Base-by-base conservation (phyloP, 306 rosid species). In the Ziziphus jujuba region DNA sequence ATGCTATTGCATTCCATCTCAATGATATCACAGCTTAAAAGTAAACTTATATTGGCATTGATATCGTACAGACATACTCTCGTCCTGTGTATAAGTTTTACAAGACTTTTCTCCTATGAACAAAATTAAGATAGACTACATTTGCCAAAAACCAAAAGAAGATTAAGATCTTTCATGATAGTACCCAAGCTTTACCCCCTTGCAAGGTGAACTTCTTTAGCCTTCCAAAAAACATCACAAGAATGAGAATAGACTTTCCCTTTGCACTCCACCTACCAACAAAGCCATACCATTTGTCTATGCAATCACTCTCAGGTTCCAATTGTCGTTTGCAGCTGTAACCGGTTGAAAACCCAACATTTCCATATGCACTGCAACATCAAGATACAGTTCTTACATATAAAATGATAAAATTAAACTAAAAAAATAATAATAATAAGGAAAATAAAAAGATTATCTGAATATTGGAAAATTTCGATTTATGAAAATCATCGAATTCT, bases 211-310 rank as follows among this genome's bases (percentile, higher is more conserved):
- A 85, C 38, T 75, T 80, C 82, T 91, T 91, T 47, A 91, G 69
- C 67, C 91, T 85, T 54, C 97, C 97, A 73, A 81, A 87, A 58
- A 83, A 44, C 97, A 90, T 87, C 58, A 90, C 85, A 58, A 81
- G 9, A 12, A 85, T 79, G 33, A 90, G 74, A 28, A 83, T 61
- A 33, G 75, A 35, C 51, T 90, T 87, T 55, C 90, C 92, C 40
- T 73, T 22, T 8, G 3, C 35, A 54, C 87, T 89, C 85, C 90
- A 89, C 45, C 71, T 81, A 7, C 97, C 96, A 0, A 71, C 65
- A 43, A 87, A 77, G 23, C 87, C 92, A 38, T 70, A 66, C 83
- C 85, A 83, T 69, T 49, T 78, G 48, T 89, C 91, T 78, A 16
- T 45, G 24, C 88, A 85, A 49, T 20, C 50, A 3, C 35, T 70